Conservation (phyloP, 2,329 filamentous ascomycete genomes). For the Alternaria gaisen region DNA sequence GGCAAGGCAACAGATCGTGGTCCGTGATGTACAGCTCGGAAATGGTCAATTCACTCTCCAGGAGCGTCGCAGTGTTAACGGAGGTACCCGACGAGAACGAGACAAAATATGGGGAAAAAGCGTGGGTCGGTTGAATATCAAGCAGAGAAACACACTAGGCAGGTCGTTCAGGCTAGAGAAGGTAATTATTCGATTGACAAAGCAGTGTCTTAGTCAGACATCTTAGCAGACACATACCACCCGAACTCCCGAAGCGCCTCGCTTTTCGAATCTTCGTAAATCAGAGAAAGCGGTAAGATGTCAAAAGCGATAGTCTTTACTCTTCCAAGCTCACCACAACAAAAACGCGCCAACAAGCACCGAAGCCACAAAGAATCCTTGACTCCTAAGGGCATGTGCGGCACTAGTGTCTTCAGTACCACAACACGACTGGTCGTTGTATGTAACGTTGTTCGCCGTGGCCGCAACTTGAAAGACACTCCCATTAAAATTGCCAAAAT, state of each 20-base stretch:
- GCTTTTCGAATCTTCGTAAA: not conserved
- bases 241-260: not conserved
- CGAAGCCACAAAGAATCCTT: not conserved
- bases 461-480: conserved; percentile 49
- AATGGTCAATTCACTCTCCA: not conserved
- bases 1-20: not conserved
- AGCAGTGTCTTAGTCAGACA: too few species aligned
- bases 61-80: not conserved
- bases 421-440: conserved; percentile 34
- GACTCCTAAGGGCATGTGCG: not conserved
- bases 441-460: conserved; percentile 60
- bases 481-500: conserved; percentile 45
- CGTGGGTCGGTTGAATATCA: not conserved
- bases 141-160: not conserved
- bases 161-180: not conserved
- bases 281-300: not conserved
- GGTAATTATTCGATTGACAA: not conserved
- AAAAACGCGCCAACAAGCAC: not conserved
- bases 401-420: conserved; percentile 15
- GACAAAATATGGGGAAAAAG: not conserved
- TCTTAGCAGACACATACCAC: not conserved
- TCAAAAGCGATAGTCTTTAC: not conserved
- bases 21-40: not conserved
- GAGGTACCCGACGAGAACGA: not conserved
- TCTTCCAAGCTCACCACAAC: not conserved